phyloP scores from a whole-genome alignment of 1,284 basidiomycete genomes.

The Rhodotorula sp. region DNA sequence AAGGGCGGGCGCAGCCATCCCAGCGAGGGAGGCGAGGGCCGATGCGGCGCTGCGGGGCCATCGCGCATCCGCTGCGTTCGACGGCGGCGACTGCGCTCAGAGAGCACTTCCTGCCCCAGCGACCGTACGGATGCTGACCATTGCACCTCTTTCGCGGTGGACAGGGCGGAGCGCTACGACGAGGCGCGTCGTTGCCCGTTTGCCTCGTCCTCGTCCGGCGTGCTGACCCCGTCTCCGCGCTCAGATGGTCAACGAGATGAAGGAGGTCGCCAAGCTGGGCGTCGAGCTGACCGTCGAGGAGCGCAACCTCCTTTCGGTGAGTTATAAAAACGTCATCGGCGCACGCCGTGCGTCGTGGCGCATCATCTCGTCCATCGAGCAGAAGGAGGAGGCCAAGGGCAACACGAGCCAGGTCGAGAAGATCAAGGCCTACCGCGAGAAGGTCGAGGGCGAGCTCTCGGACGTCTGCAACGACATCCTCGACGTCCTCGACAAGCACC shows the following conservation, averaged over 20 bases:
- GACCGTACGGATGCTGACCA: background rate
- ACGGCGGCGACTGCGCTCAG: background rate
- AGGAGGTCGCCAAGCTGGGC: conserved; percentile 46
- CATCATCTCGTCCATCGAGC: conserved; percentile 98
- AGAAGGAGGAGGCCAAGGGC: conserved; percentile 99
- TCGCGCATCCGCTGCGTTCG: too few species aligned
- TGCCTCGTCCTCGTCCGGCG: background rate
- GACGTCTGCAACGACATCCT: conserved; percentile 99
- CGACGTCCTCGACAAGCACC: conserved; percentile 97
- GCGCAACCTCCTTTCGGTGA: conserved; percentile 96
- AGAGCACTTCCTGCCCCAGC: background rate
- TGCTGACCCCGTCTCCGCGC: background rate
- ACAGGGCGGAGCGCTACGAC: conserved; percentile 39
- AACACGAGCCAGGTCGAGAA: conserved; percentile 96
- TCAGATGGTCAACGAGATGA: conserved; percentile 42
- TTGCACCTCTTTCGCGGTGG: background rate
- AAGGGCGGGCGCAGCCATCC: too few species aligned
- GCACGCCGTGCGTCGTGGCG: conserved; percentile 98
- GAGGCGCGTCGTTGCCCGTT: conserved; percentile 6
- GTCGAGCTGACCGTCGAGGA: conserved; percentile 96
- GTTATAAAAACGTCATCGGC: conserved; percentile 98
- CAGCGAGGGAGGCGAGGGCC: too few species aligned
- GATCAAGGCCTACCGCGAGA: conserved; percentile 99
- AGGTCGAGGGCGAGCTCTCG: conserved; percentile 96
- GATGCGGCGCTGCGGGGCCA: too few species aligned